These are phyloP conservation scores for Curvularia eragrostidis DNA, from an alignment of 2,329 filamentous ascomycete species.

Conservation along the genomic window DNA sequence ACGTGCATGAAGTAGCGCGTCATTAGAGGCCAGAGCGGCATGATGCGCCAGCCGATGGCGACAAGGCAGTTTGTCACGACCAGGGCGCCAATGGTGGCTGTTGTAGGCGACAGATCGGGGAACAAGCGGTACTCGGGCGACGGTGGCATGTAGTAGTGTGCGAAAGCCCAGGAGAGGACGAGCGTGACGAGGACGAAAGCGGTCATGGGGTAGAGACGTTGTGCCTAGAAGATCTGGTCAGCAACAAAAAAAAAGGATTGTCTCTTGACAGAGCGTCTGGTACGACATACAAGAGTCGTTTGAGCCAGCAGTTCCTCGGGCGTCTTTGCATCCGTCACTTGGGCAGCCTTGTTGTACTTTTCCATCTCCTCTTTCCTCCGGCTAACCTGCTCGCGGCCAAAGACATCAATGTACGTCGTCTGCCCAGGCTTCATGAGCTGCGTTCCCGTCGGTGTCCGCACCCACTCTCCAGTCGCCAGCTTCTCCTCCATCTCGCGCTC, in stretches of 20 bases:
- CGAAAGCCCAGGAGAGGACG: slow-evolving; percentile 36
- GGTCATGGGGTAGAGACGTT: slow-evolving; percentile 48
- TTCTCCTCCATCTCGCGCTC: slow-evolving; percentile 41
- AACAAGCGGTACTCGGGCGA: slow-evolving; percentile 40
- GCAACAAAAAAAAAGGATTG: neutral
- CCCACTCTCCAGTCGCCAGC: slow-evolving; percentile 44
- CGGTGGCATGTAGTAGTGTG: slow-evolving; percentile 44
- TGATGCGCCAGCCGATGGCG: slow-evolving; percentile 67
- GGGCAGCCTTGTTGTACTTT: slow-evolving; percentile 34
- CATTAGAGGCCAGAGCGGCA: slow-evolving; percentile 68
- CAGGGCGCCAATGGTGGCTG: slow-evolving; percentile 63
- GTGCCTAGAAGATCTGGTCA: slow-evolving; percentile 25
- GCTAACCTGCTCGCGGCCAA: slow-evolving; percentile 43
- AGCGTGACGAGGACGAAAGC: slow-evolving; percentile 41
- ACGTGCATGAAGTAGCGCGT: slow-evolving; percentile 65
- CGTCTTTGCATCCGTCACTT: slow-evolving; percentile 31
- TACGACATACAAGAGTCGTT: slow-evolving; percentile 42
- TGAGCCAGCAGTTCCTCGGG: slow-evolving; percentile 37
- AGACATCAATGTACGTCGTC: slow-evolving; percentile 43
- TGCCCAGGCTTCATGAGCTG: slow-evolving; percentile 48
- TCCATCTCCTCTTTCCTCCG: slow-evolving; percentile 38
- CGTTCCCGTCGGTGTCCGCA: slow-evolving; percentile 41
- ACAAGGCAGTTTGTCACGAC: slow-evolving; percentile 66
- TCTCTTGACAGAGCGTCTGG: too few species aligned
- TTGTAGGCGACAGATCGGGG: slow-evolving; percentile 42